Conservation (phyloP, 805 yeast species). For the Teunomyces funiuensis region DNA sequence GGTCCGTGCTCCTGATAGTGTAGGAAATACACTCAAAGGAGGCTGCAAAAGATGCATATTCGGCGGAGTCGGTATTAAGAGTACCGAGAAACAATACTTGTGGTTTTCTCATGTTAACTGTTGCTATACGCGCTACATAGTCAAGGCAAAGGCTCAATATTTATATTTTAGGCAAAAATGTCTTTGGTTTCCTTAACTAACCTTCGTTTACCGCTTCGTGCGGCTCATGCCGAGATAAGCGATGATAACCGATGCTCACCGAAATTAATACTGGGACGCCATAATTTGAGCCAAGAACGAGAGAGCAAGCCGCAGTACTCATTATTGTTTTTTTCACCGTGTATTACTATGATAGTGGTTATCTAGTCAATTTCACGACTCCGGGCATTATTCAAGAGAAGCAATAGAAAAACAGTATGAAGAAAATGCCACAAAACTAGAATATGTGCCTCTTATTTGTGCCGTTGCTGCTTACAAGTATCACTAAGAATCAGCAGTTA, state of each 20-base stretch:
- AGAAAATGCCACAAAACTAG: background rate
- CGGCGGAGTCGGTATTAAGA: conserved; percentile 16
- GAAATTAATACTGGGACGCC: background rate
- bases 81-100: conserved; percentile 25
- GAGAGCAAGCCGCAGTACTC: background rate
- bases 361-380: background rate
- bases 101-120: conserved; percentile 12
- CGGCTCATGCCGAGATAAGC: conserved; percentile 7
- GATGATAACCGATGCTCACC: conserved; percentile 5
- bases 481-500: too few species aligned
- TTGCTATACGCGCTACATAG: background rate
- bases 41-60: conserved; percentile 16
- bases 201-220: background rate
- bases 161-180: background rate
- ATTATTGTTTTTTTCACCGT: background rate
- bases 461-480: too few species aligned
- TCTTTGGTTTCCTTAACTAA: background rate
- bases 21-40: conserved; percentile 20
- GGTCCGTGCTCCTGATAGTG: conserved; percentile 14
- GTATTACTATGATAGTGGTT: background rate
- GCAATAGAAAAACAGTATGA: background rate
- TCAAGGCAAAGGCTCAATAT: background rate
- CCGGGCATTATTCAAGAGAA: background rate
- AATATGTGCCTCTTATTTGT: background rate
- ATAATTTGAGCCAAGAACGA: too few species aligned